Base-by-base conservation (phyloP, 192 early-diverging fungal species). In the Linnemannia hyalina region DNA sequence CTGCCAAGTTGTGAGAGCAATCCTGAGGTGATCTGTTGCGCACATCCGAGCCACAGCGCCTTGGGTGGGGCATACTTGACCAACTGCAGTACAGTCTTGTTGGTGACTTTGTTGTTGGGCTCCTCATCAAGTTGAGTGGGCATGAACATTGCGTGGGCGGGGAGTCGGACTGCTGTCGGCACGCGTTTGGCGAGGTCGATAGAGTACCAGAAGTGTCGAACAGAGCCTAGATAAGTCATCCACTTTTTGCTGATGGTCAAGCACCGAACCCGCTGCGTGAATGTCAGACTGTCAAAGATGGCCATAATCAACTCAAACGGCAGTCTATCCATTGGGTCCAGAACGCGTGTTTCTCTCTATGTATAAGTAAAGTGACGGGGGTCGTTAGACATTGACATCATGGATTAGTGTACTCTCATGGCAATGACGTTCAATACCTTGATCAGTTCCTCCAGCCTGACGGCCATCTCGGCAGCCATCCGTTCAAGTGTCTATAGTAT, bases 321-420 rank as follows among this genome's bases (percentile, higher is more conserved):
- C 6, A 85, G 70, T 32, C 78, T 80, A 2, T 85, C 83, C 74
- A 85, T 77, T 2, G 83, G 83, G 63, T 85, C 83, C 44, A 85
- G 35, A 3, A 85, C 46, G 18, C 49, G 74, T 1, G 83, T 75
- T 60, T 80, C 82, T 52, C 46, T 79, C 77, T 85, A 72, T 29
- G 32, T 20, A 3, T 36, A 6, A 68, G 32, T 32, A 35, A 52
- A 18, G 46, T 38, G 16, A 8, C 6, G 20, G 15, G 47, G 22
- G 15, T 15, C 1, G 35, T 70, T 70, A 70, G 68, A 60, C 0
- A 46, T 0, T 65, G 76, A 3, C 8, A 65, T 26, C 4, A 13
- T 40, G n/a, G 9, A 16, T n/a, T 13, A 29, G 2, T 76, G 36
- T 6, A 42, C 11, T 1, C 40, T 29, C n/a, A 22, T 15, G 35